Percentiles rank a stretch among this genome's conserved stretches.
Evolutionary conservation across 148 eudicot genomes (phyloP).

Genomic region (Rhododendron simsii): DNA sequence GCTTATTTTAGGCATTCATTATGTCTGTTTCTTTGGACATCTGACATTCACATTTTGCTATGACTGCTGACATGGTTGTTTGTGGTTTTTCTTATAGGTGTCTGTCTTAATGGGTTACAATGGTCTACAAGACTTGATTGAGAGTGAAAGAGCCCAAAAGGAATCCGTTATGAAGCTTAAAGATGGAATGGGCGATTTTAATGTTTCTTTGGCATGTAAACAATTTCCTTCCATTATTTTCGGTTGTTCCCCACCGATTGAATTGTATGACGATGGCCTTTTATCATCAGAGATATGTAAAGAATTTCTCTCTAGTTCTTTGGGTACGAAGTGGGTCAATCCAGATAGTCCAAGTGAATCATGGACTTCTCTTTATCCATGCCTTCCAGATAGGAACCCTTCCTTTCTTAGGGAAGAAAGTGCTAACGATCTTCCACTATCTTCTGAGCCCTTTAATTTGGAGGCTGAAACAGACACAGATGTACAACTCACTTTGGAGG

Average conservation of each 20-base stretch:
- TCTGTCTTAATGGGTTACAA: conserved; percentile 51
- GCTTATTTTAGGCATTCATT: conserved; percentile 1
- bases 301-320: conserved; percentile 36
- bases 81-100: conserved; percentile 40
- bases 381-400: conserved; percentile 17
- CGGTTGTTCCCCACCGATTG: conserved; percentile 55
- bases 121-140: conserved; percentile 44
- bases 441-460: conserved; percentile 20
- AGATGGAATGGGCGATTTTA: conserved; percentile 27
- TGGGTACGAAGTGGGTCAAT: conserved; percentile 39
- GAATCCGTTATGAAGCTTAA: conserved; percentile 24
- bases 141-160: conserved; percentile 28
- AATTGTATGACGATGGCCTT: conserved; percentile 52
- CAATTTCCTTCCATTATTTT: conserved; percentile 70
- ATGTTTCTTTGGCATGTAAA: conserved; percentile 53
- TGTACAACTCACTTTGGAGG: conserved; percentile 18
- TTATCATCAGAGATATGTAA: conserved; percentile 34
- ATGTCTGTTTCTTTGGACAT: conserved; percentile 4
- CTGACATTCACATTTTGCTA: background rate
- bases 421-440: conserved; percentile 17
- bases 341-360: conserved; percentile 36
- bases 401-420: conserved; percentile 28
- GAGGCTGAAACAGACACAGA: conserved; percentile 26
- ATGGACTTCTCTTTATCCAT: conserved; percentile 27
- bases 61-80: conserved; percentile 3